These are phyloP conservation scores for Xanthoceras sorbifolium DNA, from an alignment of 345 rosid species.

Conservation along the genomic window DNA sequence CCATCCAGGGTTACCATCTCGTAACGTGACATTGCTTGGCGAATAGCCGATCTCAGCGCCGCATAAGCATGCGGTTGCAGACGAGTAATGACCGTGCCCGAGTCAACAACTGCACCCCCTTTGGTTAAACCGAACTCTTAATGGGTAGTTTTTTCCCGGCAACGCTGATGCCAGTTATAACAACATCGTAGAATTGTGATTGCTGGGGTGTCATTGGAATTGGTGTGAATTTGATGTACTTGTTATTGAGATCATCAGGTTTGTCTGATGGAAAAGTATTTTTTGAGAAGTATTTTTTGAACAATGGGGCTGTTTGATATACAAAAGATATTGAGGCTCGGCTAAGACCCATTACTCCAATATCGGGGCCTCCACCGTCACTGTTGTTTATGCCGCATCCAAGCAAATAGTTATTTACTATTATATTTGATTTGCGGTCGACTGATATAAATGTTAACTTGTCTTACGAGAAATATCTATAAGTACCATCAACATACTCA, in stretches of 20 bases:
- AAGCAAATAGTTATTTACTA: slow-evolving; percentile 21
- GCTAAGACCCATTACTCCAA: too few relatives aligned
- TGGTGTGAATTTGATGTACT: slow-evolving; percentile 27
- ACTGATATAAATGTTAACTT: neutral
- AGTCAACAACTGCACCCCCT: slow-evolving; percentile 28
- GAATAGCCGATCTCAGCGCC: slow-evolving; percentile 16
- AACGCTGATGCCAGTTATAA: slow-evolving; percentile 21
- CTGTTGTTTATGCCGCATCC: slow-evolving; percentile 37
- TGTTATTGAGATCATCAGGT: neutral
- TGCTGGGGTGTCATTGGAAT: neutral
- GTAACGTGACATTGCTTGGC: slow-evolving; percentile 23
- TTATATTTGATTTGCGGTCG: neutral
- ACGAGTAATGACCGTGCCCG: slow-evolving; percentile 35
- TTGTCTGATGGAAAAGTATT: slow-evolving; percentile 32
- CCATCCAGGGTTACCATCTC: slow-evolving; percentile 7
- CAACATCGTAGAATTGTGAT: slow-evolving; percentile 30
- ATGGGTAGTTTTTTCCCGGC: slow-evolving; percentile 19
- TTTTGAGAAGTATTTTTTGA: slow-evolving; percentile 30
- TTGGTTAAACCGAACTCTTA: neutral
- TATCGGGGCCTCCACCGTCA: neutral
- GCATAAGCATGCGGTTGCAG: slow-evolving; percentile 32
- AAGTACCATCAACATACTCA: slow-evolving; percentile 21
- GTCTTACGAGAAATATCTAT: neutral
- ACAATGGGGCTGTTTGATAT: slow-evolving; percentile 27
- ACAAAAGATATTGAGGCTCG: slow-evolving; percentile 17